A percentile compares a stretch with the other conserved stretches of the same genome.
Conservation (phyloP, 345 rosid genomes). For the Luvunga scandens region DNA sequence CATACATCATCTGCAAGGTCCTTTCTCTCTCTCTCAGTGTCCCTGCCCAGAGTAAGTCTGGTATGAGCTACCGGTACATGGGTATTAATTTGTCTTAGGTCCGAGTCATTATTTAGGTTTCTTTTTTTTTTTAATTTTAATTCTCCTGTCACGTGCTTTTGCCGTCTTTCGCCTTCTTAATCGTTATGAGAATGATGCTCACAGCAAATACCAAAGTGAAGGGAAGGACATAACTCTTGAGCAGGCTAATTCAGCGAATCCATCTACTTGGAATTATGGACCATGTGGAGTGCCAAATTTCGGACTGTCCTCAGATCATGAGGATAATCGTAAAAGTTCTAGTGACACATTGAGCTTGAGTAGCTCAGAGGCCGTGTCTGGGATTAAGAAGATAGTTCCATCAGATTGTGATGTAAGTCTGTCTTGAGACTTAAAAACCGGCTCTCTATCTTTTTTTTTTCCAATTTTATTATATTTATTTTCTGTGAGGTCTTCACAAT, state of each 20-base stretch:
- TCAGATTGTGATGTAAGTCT: slow-evolving; percentile 53
- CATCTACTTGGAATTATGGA: slow-evolving; percentile 14
- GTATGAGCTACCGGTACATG: neutral
- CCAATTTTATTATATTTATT: neutral
- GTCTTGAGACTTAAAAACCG: neutral
- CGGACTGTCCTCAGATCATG: slow-evolving; percentile 17
- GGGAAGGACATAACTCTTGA: slow-evolving; percentile 25
- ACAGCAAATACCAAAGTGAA: slow-evolving; percentile 49
- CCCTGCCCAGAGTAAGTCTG: neutral
- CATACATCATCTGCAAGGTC: neutral
- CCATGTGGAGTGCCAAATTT: slow-evolving; percentile 17
- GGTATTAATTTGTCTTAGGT: neutral
- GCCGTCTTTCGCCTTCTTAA: neutral
- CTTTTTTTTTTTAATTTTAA: neutral
- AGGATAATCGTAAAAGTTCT: slow-evolving; percentile 5
- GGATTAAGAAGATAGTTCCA: slow-evolving; percentile 58
- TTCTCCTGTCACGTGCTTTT: neutral
- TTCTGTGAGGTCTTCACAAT: neutral
- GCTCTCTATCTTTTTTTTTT: neutral
- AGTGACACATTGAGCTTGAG: slow-evolving; percentile 6
- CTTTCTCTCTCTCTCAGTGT: too few relatives aligned
- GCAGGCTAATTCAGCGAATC: slow-evolving; percentile 16
- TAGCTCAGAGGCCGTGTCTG: slow-evolving; percentile 26
- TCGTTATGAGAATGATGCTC: slow-evolving; percentile 17
- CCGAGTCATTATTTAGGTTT: neutral